Percentiles rank a stretch among this genome's conserved stretches.
These are phyloP conservation scores for Russula abietina DNA, from an alignment of 768 basidiomycete genomes.

Conservation along the genomic window DNA sequence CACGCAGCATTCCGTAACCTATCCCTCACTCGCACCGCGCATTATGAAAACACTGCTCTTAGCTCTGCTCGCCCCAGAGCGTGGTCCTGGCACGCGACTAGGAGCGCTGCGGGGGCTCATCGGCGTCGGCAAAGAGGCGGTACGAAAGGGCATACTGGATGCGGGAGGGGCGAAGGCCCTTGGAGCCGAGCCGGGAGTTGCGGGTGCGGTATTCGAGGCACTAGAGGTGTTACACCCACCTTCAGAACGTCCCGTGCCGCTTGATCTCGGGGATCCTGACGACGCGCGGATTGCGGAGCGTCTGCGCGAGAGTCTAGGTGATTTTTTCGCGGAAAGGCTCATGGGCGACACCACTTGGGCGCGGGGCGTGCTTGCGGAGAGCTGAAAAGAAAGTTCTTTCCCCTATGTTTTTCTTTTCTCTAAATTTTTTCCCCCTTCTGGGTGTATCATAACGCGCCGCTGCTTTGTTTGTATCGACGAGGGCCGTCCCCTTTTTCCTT, in stretches of 20 bases:
- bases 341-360: conserved; percentile 60
- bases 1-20: conserved; percentile 79
- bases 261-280: conserved; percentile 43
- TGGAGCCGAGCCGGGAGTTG: conserved; percentile 53
- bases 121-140: conserved; percentile 79
- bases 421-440: not conserved
- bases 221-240: conserved; percentile 52
- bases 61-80: conserved; percentile 67
- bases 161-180: conserved; percentile 74
- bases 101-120: conserved; percentile 85
- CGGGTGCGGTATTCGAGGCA: conserved; percentile 60
- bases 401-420: not conserved
- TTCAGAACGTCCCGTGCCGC: conserved; percentile 51
- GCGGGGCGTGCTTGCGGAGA: conserved; percentile 42
- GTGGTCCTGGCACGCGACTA: conserved; percentile 76
- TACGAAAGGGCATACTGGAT: conserved; percentile 74
- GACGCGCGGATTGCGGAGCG: conserved; percentile 45
- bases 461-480: conserved; percentile 15
- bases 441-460: conserved; percentile 10
- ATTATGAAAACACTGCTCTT: conserved; percentile 92
- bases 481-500: not conserved
- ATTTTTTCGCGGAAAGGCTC: conserved; percentile 54
- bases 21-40: conserved; percentile 79
- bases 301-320: conserved; percentile 52
- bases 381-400: not conserved